Evolutionary conservation across 306 rosid genomes (phyloP).

Genomic region (Vicia villosa): DNA sequence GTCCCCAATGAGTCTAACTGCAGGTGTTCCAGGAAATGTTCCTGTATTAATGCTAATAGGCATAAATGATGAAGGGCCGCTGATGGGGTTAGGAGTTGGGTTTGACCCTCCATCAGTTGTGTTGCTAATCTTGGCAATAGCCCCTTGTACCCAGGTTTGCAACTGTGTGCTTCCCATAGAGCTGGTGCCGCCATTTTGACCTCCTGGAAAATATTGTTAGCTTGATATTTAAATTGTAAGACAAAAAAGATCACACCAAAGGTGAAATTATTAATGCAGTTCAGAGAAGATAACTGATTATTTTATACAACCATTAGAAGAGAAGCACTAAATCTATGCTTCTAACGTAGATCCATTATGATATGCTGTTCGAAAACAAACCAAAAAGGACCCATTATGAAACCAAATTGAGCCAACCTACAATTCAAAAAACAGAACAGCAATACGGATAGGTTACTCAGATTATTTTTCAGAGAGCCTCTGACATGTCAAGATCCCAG

Average conservation of each 20-base stretch:
- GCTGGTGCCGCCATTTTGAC: slow-evolving; percentile 73
- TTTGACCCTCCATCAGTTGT: slow-evolving; percentile 79
- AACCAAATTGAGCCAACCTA: background rate
- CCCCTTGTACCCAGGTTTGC: slow-evolving; percentile 99
- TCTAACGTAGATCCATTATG: background rate
- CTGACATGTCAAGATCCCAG: slow-evolving; percentile 7
- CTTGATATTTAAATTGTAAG: slow-evolving; percentile 15
- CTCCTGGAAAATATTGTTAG: slow-evolving; percentile 52
- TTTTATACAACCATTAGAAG: slow-evolving; percentile 11
- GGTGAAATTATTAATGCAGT: background rate
- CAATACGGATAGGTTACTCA: slow-evolving; percentile 9
- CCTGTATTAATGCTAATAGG: slow-evolving; percentile 98
- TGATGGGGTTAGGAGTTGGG: slow-evolving; percentile 82
- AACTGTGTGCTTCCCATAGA: slow-evolving; percentile 88
- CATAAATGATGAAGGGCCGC: slow-evolving; percentile 93
- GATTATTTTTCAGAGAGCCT: background rate
- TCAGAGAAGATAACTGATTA: slow-evolving; percentile 13
- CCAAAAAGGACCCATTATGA: background rate
- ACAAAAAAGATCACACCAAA: slow-evolving; percentile 6
- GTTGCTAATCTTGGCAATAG: slow-evolving; percentile 92
- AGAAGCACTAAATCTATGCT: slow-evolving; percentile 18
- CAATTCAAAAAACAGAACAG: background rate
- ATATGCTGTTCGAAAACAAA: background rate
- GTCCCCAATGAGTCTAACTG: slow-evolving; percentile 97
- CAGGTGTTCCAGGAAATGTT: slow-evolving; percentile 99